Conservation (phyloP, 1,139 yeast genomes). For the Pichia sp. region DNA sequence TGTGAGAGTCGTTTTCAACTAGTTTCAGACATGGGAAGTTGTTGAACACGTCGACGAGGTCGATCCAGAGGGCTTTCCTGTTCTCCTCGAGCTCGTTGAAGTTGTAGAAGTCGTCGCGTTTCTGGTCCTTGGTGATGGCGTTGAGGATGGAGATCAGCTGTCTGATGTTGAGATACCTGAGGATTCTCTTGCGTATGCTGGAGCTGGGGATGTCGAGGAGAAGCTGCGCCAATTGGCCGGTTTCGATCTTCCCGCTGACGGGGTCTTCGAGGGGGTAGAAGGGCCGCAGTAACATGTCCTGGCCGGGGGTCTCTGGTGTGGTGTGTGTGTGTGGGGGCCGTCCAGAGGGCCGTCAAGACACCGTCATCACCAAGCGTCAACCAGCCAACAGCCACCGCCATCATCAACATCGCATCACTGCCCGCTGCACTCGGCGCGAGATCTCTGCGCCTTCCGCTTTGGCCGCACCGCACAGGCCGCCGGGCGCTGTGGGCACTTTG, state of each 20-base stretch:
- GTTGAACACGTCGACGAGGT: constrained; percentile 11
- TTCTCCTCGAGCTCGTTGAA: background rate
- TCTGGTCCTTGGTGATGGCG: constrained; percentile 9
- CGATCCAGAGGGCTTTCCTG: constrained; percentile 4
- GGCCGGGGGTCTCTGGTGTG: no score
- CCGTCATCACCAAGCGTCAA: no score
- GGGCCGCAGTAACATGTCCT: constrained; percentile 19
- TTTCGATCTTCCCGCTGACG: background rate
- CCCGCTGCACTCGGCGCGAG: no score
- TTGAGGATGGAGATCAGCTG: constrained; percentile 9
- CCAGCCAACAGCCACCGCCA: no score
- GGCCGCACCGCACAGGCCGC: no score
- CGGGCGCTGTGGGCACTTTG: no score
- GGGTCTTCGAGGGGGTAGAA: constrained; percentile 6
- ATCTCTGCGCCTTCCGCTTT: no score
- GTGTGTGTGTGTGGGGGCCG: background rate
- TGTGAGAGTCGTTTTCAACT: constrained; percentile 7
- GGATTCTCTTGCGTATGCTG: constrained; percentile 1
- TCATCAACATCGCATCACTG: no score
- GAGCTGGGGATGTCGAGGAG: background rate
- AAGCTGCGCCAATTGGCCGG: background rate
- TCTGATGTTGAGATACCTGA: constrained; percentile 8
- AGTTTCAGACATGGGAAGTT: constrained; percentile 14
- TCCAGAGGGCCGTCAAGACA: no score
- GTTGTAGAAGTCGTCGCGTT: constrained; percentile 8